Base-by-base conservation (phyloP, 208 protist species). In the Wallacemonas sp. region DNA sequence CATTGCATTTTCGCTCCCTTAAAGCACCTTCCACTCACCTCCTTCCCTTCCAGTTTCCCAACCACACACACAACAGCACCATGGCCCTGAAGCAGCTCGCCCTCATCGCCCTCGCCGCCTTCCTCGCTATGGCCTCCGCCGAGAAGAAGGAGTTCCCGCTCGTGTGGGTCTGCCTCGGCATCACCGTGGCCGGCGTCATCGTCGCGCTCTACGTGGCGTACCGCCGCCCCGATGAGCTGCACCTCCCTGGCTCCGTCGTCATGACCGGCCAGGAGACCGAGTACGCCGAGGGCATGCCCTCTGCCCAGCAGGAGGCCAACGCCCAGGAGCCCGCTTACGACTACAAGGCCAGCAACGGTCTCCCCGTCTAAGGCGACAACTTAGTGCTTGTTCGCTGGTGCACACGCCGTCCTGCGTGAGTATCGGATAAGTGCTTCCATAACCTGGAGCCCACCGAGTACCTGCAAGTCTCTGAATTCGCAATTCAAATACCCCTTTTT, bases 121-220 rank as follows among this genome's bases (percentile, higher is more conserved):
- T 67, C 58, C 21, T 70, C 21, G 64, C 57, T 14, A 17, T 71
- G 23, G 70, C 46, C 62, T 65, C 79, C 14, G 72, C 66, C 30
- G 58, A 52, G 34, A 78, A 80, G 47, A 74, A 82, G 38, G 69
- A 84, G 61, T 86, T 85, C 56, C 78, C 83, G 36, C 72, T 87
- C 2, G 69, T 89, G 43, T 88, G 76, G 75, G 66, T 84, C 58
- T 88, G 82, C 70, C 72, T 88, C 27, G 78, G 78, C 63, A 79
- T 88, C 68, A 85, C 78, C 24, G 68, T 85, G 2, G 77, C 68
- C 9, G 78, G 82, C 43, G 64, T 80, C 64, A 70, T 70, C 44
- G 58, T 76, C 29, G 80, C 68, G 0, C 64, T 86, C 36, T 78
- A 71, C 55, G 70, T 81, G 47, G 83, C 75, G 26, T 80, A 84